Evolutionary conservation across 495 filamentous ascomycete genomes (phyloP), one percentile per base, ranked within the genome.

Genomic region (Penicillium alfredii): DNA sequence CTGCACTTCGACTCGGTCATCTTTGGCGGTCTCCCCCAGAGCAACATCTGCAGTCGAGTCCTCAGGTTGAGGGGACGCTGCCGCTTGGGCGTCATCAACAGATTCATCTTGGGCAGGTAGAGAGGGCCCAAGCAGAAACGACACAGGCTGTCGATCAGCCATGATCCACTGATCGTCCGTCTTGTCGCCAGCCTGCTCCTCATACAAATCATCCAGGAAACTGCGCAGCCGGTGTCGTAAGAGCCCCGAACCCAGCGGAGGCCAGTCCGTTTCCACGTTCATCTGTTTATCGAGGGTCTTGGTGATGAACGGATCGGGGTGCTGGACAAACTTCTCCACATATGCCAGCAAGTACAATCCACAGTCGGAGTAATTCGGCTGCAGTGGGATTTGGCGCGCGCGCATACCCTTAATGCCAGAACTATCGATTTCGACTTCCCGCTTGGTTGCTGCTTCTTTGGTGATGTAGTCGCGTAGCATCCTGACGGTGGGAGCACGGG

Each of bases 331-430:
- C 44, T 81, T 78, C 45, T 85, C 76, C 16, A 92, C 56, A 44
- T 97, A 98, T 3, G 77, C 82, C 7, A 96, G 60, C 6, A 97
- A 62, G 55, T 79, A 97, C 1, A 95, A 56, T 2, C 92, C 92
- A 53, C 92, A 98, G 56, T 98, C 92, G 26, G 75, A 88, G 51
- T 67, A 83, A 45, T 97, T 98, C 9, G 76, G 64, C 58, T 98
- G 92, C 33, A 76, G 53, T 1, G 93, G 92, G 12, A 93, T 80
- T 18, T 64, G 60, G 28, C 71, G 76, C 14, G 78, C 86, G 39
- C 72, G 85, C 60, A 84, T 78, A 15, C 82, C 82, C 45, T 80
- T 61, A 12, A 80, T 58, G 0, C 61, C 38, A 3, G 61, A 64
- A 14, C 48, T 46, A 2, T 73, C 57, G 14, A 85, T 72, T 12